Evolutionary conservation across 805 yeast genomes (phyloP), one percentile per base, ranked within the genome.

Genomic region (Lipomyces mesembrius): DNA sequence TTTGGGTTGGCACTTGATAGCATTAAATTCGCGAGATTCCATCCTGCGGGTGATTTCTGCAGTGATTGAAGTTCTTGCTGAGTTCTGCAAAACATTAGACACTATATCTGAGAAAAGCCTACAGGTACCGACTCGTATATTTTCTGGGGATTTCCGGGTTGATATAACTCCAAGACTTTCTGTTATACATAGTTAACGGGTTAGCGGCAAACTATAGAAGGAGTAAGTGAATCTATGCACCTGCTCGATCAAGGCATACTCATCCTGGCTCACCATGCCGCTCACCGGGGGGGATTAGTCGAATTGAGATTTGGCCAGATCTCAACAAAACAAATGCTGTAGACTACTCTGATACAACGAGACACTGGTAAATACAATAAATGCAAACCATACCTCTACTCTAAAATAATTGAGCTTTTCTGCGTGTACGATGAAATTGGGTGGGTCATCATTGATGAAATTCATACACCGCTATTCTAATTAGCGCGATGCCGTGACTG

Each of bases 131-230:
- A 65, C 68, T 43, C 74, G 85, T 86, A 71, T 90, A 89, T 73
- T 81, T 84, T 61, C 84, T 85, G 58, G 91, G 90, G 1, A 88
- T 88, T 73, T 81, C 81, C 51, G 80, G 87, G 32, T 80, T 89
- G 54, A 77, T 80, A 54, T 69, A 76, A 3, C 84, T 83, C 0
- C 76, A 81, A 57, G 72, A 74, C 53, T 71, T 73, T 20, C 75
- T 76, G 25, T 75, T 74, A 39, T 66, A 69, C 39, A 49, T 20
- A 20, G 58, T 22, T 37, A 35, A 25, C n/a, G 11, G 20, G 39
- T 37, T 14, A 12, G 39, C 49, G 49, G 20, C 22, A 43, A 17
- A 3, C 1, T 17, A 43, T 6, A 43, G 49, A n/a, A n/a, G 11
- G 49, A 17, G 1, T 5, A 7, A 43, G 8, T 43, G 22, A 43